Evolutionary conservation across 495 filamentous ascomycete genomes (phyloP).

Genomic region (Aspergillus mulundensis): DNA sequence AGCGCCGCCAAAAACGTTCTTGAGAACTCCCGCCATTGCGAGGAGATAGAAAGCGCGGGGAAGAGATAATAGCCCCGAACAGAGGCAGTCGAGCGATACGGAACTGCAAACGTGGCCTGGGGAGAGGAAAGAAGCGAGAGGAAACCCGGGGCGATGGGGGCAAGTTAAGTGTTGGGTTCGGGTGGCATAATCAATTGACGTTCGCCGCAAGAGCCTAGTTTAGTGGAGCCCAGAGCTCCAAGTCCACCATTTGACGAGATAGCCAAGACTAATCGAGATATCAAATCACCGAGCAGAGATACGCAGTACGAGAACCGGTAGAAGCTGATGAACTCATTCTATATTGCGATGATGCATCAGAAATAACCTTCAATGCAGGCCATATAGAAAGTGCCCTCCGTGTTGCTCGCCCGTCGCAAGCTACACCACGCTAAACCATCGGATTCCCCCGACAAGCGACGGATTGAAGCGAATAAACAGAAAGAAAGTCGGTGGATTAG

Average conservation of each 20-base stretch:
- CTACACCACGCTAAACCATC: neutral
- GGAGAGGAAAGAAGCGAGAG: slow-evolving; percentile 15
- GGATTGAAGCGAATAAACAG: slow-evolving; percentile 16
- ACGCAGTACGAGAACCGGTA: neutral
- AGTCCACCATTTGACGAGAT: slow-evolving; percentile 8
- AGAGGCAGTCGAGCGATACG: slow-evolving; percentile 1
- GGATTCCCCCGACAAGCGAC: slow-evolving; percentile 8
- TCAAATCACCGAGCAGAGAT: neutral
- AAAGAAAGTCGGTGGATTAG: slow-evolving; percentile 1
- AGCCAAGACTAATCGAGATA: slow-evolving; percentile 13
- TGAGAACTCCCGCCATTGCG: slow-evolving; percentile 63
- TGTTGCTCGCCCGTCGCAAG: neutral
- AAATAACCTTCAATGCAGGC: neutral
- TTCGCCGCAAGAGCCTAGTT: slow-evolving; percentile 21
- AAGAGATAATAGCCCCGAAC: neutral
- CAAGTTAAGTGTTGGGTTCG: slow-evolving; percentile 9
- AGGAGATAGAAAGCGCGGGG: slow-evolving; percentile 11
- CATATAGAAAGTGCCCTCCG: neutral
- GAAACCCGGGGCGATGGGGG: slow-evolving; percentile 11
- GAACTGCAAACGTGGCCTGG: slow-evolving; percentile 22
- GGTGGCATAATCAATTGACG: slow-evolving; percentile 20
- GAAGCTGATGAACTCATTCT: neutral
- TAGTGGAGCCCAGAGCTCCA: slow-evolving; percentile 17
- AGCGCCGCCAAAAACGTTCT: slow-evolving; percentile 62
- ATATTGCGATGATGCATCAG: slow-evolving; percentile 4